These are phyloP conservation scores for Solanum gandarillasii DNA, from an alignment of 257 asterid genomes.

Conservation along the genomic window DNA sequence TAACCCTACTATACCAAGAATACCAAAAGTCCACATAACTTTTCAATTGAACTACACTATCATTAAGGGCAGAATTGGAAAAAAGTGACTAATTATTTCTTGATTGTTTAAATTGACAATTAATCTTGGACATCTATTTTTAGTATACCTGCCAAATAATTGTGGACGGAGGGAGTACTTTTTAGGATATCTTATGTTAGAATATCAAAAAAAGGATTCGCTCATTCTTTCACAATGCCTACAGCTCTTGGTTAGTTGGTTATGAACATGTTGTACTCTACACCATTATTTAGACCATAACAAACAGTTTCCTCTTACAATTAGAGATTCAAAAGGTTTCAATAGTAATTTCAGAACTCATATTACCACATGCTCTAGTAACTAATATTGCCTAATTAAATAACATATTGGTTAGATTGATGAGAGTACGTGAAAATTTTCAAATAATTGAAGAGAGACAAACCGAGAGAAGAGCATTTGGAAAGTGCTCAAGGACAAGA, in stretches of 20 bases:
- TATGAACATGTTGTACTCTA: not conserved
- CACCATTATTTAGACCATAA: not conserved
- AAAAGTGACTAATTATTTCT: no score
- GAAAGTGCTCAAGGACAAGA: not conserved
- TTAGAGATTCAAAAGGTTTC: not conserved
- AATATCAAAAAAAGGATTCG: not conserved
- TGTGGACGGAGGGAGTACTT: not conserved
- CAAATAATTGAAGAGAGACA: not conserved
- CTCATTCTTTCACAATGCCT: not conserved
- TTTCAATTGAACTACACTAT: no score
- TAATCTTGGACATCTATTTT: no score
- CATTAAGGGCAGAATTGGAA: no score
- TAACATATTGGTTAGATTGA: not conserved
- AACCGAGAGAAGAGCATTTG: not conserved
- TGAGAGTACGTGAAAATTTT: not conserved
- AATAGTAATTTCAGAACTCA: not conserved
- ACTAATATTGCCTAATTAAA: not conserved
- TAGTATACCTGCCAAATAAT: no score
- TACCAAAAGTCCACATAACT: no score
- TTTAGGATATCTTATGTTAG: not conserved
- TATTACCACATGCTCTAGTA: not conserved
- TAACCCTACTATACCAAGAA: no score
- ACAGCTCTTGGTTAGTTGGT: not conserved
- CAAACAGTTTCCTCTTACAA: not conserved
- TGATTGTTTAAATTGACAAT: no score